A percentile compares a stretch with the other conserved stretches of the same genome.
These are phyloP conservation scores for Hygrocybe coccinea DNA, from an alignment of 768 basidiomycete genomes.

Conservation along the genomic window DNA sequence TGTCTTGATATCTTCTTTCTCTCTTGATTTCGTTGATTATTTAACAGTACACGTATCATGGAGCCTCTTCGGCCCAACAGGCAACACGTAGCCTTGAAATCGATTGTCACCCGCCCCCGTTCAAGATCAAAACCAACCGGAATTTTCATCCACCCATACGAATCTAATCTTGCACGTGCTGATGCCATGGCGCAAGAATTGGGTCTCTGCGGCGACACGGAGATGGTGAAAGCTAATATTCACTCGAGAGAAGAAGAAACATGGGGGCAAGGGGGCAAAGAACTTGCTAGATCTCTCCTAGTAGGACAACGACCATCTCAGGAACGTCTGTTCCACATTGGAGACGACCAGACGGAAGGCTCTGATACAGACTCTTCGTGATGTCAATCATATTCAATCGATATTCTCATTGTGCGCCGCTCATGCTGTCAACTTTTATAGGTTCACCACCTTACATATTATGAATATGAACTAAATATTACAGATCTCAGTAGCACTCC, in stretches of 20 bases:
- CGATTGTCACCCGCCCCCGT: constrained; percentile 35
- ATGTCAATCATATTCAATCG: not conserved
- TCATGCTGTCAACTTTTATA: no score
- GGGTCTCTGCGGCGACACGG: constrained; percentile 47
- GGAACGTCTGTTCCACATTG: constrained; percentile 18
- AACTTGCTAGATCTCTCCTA: constrained; percentile 42
- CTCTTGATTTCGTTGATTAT: constrained; percentile 12
- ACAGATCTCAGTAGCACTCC: not conserved
- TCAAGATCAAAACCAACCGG: constrained; percentile 52
- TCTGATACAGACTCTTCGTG: constrained; percentile 23
- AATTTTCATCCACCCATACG: constrained; percentile 58
- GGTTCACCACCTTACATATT: not conserved
- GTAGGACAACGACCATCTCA: constrained; percentile 4
- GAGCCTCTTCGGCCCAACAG: constrained; percentile 18
- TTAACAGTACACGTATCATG: not conserved
- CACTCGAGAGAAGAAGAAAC: constrained; percentile 33
- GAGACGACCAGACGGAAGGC: constrained; percentile 8
- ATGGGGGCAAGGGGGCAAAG: constrained; percentile 50
- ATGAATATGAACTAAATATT: not conserved
- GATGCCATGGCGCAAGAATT: constrained; percentile 56
- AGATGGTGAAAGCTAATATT: constrained; percentile 39
- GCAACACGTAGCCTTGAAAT: constrained; percentile 13
- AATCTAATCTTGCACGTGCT: constrained; percentile 63
- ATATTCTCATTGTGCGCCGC: no score
- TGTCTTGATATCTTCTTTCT: constrained; percentile 9